Percentiles rank a stretch among this genome's conserved stretches.
Conservation (phyloP, 1,284 basidiomycete species). For the Naganishia sp. region DNA sequence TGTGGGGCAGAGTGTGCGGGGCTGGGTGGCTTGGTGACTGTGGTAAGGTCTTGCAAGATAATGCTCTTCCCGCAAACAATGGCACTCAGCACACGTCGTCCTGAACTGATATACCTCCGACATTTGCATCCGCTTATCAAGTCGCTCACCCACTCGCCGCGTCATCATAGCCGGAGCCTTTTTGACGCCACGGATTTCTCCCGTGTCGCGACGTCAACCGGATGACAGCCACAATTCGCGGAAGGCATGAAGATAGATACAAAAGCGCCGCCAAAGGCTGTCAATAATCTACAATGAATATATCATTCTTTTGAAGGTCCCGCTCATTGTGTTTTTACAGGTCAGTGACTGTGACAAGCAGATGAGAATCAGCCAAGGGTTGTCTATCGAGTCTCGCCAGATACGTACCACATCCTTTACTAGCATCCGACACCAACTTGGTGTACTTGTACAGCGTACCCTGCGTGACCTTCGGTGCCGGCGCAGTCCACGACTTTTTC, state of each 20-base stretch:
- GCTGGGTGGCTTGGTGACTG: too few species aligned
- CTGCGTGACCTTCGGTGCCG: conserved; percentile 77
- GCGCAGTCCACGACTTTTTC: conserved; percentile 73
- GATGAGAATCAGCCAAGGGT: neutral
- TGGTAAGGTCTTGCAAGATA: too few species aligned
- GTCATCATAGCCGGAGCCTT: too few species aligned
- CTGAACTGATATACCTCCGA: neutral
- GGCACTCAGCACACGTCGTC: neutral
- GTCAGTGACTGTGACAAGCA: conserved; percentile 10
- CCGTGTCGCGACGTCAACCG: too few species aligned
- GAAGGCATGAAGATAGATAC: conserved; percentile 6
- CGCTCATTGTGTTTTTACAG: conserved; percentile 8
- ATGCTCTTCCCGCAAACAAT: neutral
- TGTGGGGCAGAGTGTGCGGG: too few species aligned
- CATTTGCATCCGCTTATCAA: neutral
- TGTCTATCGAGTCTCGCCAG: neutral
- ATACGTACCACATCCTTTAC: conserved; percentile 46
- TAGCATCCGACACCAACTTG: conserved; percentile 75
- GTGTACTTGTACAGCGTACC: conserved; percentile 87
- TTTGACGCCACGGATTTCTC: too few species aligned
- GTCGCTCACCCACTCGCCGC: too few species aligned
- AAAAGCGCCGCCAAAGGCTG: neutral
- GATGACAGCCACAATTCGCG: too few species aligned
- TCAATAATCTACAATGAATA: conserved; percentile 3
- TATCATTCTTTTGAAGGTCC: conserved; percentile 8